These are phyloP conservation scores for Trichoderma gamsii DNA, from an alignment of 495 filamentous ascomycete genomes.

Conservation along the genomic window DNA sequence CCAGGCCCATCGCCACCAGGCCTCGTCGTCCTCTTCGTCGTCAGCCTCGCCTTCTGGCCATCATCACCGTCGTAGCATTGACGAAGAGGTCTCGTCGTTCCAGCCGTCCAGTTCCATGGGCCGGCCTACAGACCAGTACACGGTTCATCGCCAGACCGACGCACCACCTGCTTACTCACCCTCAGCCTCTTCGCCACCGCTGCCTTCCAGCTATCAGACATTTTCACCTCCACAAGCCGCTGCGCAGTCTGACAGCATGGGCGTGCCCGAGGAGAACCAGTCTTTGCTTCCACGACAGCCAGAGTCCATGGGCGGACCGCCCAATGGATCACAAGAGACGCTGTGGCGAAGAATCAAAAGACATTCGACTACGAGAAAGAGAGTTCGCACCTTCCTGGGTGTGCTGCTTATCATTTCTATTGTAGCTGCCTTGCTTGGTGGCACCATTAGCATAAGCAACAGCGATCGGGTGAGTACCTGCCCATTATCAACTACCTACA, in stretches of 20 bases:
- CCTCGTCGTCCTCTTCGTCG: background rate
- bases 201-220: slow-evolving; percentile 30
- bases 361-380: slow-evolving; percentile 20
- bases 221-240: slow-evolving; percentile 22
- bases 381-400: slow-evolving; percentile 4
- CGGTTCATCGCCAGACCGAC: slow-evolving; percentile 27
- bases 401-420: slow-evolving; percentile 28
- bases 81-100: slow-evolving; percentile 10
- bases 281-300: slow-evolving; percentile 32
- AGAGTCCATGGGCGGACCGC: slow-evolving; percentile 35
- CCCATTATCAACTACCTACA: background rate
- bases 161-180: slow-evolving; percentile 44
- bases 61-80: slow-evolving; percentile 4
- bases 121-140: slow-evolving; percentile 2
- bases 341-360: background rate
- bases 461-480: background rate
- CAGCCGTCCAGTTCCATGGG: background rate
- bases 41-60: background rate
- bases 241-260: slow-evolving; percentile 27
- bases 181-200: slow-evolving; percentile 28
- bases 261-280: slow-evolving; percentile 29
- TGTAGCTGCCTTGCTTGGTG: slow-evolving; percentile 12
- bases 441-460: background rate
- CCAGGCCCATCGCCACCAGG: background rate
- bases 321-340: background rate